phyloP scores from a whole-genome alignment of 768 basidiomycete species.

The Mycena polygramma region DNA sequence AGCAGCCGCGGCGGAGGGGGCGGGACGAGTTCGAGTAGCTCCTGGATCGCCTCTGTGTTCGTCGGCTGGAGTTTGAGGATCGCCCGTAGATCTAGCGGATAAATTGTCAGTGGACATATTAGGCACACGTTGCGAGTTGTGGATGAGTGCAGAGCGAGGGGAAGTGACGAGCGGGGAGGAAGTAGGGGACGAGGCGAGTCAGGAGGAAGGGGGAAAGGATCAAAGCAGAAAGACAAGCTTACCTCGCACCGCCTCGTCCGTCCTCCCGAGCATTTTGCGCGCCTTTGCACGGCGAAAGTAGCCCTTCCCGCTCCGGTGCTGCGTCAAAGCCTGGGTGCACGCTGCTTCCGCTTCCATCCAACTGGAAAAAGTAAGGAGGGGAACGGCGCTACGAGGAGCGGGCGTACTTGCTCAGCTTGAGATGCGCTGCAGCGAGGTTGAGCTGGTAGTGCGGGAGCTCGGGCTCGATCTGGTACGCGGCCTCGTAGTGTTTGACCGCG shows the following conservation, averaged over 20 bases:
- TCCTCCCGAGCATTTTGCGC: conserved; percentile 67
- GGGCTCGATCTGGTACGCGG: conserved; percentile 73
- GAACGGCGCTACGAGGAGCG: conserved; percentile 12
- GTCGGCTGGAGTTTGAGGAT: conserved; percentile 72
- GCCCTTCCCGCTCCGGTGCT: conserved; percentile 78
- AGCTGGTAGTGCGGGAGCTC: conserved; percentile 84
- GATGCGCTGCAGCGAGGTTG: conserved; percentile 80
- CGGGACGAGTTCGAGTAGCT: conserved; percentile 61
- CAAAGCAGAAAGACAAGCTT: background rate
- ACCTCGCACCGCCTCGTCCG: conserved; percentile 75
- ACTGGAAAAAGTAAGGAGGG: conserved; percentile 50
- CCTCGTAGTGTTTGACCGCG: conserved; percentile 71
- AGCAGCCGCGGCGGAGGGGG: conserved; percentile 33
- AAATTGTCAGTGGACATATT: too few species aligned
- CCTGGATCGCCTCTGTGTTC: conserved; percentile 73
- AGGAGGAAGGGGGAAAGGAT: background rate
- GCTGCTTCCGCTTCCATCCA: conserved; percentile 82
- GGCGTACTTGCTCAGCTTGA: conserved; percentile 78
- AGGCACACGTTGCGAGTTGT: too few species aligned
- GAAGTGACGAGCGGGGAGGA: too few species aligned
- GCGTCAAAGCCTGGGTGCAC: conserved; percentile 72
- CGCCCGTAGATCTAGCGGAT: conserved; percentile 66
- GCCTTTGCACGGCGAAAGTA: conserved; percentile 79
- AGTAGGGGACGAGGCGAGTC: too few species aligned
- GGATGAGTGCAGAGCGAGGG: too few species aligned